Conservation (phyloP, 2,329 filamentous ascomycete genomes). For the Fusarium miscanthi region DNA sequence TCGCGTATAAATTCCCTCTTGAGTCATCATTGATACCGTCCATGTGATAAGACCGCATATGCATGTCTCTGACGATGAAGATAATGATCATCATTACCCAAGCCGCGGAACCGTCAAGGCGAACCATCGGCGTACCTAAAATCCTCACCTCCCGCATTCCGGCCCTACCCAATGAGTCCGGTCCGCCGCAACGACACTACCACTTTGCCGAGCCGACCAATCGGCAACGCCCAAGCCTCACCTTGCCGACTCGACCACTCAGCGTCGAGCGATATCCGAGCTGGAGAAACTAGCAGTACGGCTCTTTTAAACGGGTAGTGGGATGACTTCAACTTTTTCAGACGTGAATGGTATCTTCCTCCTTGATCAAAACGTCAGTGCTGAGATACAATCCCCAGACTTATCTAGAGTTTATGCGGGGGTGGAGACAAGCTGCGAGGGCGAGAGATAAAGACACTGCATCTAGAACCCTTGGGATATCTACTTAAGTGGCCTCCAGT, state of each 20-base stretch:
- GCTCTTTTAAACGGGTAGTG: slow-evolving; percentile 13
- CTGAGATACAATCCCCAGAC: slow-evolving; percentile 10
- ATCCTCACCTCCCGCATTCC: neutral
- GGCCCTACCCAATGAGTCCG: neutral
- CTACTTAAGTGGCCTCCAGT: slow-evolving; percentile 7
- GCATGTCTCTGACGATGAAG: neutral
- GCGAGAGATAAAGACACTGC: neutral
- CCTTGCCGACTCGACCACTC: slow-evolving; percentile 37
- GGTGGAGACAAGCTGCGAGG: slow-evolving; percentile 5
- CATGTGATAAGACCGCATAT: neutral
- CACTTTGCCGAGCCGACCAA: slow-evolving; percentile 30
- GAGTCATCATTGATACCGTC: neutral
- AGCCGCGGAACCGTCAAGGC: neutral
- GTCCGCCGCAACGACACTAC: neutral
- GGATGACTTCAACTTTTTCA: neutral
- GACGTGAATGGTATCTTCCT: neutral
- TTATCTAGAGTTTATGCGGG: slow-evolving; percentile 12
- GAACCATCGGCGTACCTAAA: neutral
- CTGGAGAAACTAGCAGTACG: neutral
- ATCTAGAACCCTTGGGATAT: neutral
- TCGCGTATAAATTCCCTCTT: neutral
- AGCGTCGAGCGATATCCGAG: neutral
- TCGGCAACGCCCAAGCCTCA: slow-evolving; percentile 1
- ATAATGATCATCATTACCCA: neutral
- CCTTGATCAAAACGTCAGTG: neutral